phyloP scores from a whole-genome alignment of 2,329 filamentous ascomycete genomes.

The Pseudogymnoascus sp. region DNA sequence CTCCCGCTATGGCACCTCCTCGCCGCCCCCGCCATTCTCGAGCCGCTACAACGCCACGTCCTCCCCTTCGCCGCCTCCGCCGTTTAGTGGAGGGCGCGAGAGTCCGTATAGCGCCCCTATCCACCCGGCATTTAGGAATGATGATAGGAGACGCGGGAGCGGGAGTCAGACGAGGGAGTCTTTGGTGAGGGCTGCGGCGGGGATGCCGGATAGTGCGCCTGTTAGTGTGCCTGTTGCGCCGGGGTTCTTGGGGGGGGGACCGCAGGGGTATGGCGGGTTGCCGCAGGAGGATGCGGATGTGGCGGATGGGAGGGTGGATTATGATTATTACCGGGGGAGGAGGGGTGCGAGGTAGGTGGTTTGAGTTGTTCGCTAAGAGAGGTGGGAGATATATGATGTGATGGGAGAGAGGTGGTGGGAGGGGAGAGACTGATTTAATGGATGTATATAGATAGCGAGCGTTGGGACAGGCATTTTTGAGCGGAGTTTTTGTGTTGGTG shows the following conservation, averaged over 20 bases:
- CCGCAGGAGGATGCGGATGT: constrained; percentile 43
- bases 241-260: constrained; percentile 49
- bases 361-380: too few relatives aligned
- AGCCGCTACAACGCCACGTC: background rate
- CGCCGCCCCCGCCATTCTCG: background rate
- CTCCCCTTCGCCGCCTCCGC: background rate
- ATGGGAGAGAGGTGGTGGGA: too few relatives aligned
- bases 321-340: background rate
- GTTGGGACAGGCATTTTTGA: background rate
- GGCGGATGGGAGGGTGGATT: background rate
- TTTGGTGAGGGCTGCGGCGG: constrained; percentile 45
- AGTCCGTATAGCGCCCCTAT: background rate
- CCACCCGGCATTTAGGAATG: background rate
- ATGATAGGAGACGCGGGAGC: background rate
- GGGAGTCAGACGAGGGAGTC: constrained; percentile 32
- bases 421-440: background rate
- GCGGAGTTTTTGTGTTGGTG: background rate
- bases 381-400: too few relatives aligned
- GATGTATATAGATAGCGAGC: background rate
- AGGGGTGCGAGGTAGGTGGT: background rate
- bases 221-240: constrained; percentile 26
- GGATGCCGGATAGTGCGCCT: constrained; percentile 38
- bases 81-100: background rate
- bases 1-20: background rate
- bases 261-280: constrained; percentile 51